Evolutionary conservation across 257 asterid genomes (phyloP).

Genomic region (Scutellaria galericulata): DNA sequence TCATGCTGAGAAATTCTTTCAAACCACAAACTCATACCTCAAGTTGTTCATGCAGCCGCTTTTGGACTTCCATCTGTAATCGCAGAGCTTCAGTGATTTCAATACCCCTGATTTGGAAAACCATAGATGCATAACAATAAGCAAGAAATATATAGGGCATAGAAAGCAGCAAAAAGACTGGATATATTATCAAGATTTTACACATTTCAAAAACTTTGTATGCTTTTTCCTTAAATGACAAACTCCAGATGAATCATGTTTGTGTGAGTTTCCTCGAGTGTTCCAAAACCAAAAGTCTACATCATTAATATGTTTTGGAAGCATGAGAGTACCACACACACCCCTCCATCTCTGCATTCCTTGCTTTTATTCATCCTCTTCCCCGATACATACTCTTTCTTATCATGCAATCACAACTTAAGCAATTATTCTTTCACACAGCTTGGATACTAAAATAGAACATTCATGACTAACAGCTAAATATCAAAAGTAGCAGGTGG

Average conservation of each 20-base stretch:
- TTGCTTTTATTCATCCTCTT: not conserved
- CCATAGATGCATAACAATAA: constrained; percentile 28
- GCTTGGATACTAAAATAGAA: not conserved
- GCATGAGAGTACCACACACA: too few species aligned
- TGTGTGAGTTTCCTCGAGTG: not conserved
- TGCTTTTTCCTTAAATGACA: not conserved
- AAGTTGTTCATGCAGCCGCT: constrained; percentile 94
- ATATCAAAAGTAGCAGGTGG: constrained; percentile 19
- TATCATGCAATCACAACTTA: constrained; percentile 3
- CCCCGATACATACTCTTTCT: not conserved
- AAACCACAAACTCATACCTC: constrained; percentile 58
- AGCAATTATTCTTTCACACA: constrained; percentile 5
- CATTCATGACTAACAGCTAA: constrained; percentile 3
- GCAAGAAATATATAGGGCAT: constrained; percentile 4
- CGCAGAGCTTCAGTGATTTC: constrained; percentile 96
- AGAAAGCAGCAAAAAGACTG: not conserved
- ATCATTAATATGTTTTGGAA: not conserved
- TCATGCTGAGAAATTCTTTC: not conserved
- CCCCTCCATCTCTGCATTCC: constrained; percentile 5
- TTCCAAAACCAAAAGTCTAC: constrained; percentile 5
- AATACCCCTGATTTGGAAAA: constrained; percentile 62
- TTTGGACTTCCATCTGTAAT: constrained; percentile 95
- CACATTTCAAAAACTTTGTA: not conserved
- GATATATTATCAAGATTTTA: not conserved
- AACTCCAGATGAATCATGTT: constrained; percentile 3